Evolutionary conservation across 176 grass and related monocot genomes (phyloP), one percentile per base, ranked within the genome.

Genomic region (Bothriochloa decipiens): DNA sequence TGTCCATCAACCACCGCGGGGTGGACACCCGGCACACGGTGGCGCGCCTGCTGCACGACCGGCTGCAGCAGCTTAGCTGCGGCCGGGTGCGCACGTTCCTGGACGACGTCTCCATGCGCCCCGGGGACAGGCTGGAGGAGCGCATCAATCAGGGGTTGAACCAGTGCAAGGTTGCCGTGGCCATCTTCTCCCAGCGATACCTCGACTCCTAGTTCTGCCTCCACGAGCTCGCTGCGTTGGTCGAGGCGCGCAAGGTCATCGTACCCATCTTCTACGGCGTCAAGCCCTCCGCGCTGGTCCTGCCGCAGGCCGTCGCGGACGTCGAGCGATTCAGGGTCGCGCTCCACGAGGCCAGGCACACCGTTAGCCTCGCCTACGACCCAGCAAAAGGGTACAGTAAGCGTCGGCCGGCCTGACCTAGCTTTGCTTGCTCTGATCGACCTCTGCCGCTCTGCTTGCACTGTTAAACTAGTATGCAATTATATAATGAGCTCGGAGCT

Each of bases 1-100:
- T 94, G 27, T 97, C 94, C 86, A 90, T 97, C 73, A 97, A 91
- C 88, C 92, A 97, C 83, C 73, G 94, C 12, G 92, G 94, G 20
- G 83, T 45, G 23, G 94, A 97, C 80, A 97, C 90, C 9, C 89
- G 94, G 46, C 70, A 90, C 28, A 92, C 86, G 49, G 78, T 94
- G 69, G 92, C 94, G 33, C 68, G 88, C 5, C 76, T 94, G 4
- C 67, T 97, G 1, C 89, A 97, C 84, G 90, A 97, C 10, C 82
- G 77, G 36, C 88, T 97, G 16, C 40, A 3, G 2, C 78, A 82
- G 75, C 8, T 29, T 18, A 11, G 25, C 22, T 23, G 52, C 75
- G 53, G 13, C 40, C 47, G 75, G n/a, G 5, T 91, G 1, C 74
- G 41, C 1, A 33, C 81, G 0, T 97, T 97, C 84, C 85, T 97